Evolutionary conservation across 345 rosid genomes (phyloP), one percentile per base, ranked within the genome.

Genomic region (Lagerstroemia speciosa): DNA sequence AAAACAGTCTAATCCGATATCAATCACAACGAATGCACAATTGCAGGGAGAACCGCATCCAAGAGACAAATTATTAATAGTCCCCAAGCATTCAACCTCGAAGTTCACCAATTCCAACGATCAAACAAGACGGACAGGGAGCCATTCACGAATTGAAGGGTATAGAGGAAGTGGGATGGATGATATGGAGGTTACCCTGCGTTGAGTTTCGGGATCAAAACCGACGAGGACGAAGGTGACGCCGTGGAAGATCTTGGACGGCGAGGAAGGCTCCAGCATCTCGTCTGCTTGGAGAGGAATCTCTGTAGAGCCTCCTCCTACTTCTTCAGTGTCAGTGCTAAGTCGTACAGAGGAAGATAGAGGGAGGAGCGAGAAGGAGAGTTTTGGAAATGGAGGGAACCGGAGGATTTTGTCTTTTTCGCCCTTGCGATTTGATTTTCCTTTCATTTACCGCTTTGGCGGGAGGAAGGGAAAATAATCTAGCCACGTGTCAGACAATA

Each of bases 181-280:
- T 52, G 22, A 19, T 58, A 5, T 0, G 20, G 55, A 48, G 26
- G 8, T n/a, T 7, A 87, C 97, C 76, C 81, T 52, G 71, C 65
- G 74, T 46, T 62, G 81, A 43, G 43, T 64, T 75, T 72, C 29
- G 68, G 86, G 68, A 62, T 84, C 83, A 80, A 94, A 83, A 45
- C 98, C 96, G 48, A 72, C 71, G 67, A 91, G 92, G 46, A 78
- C 74, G 80, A 94, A 91, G 71, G 85, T 81, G 68, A 91, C 79
- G 72, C 92, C 90, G 33, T 71, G 46, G 75, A 91, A 89, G 69
- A 85, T 62, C 61, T 75, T 81, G 58, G 89, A 69, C 26, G 81
- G 73, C 55, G 73, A 66, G 36, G 71, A 37, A 27, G 72, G 60
- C 15, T 80, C 87, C 78, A 64, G n/a, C 84, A 78, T 83, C n/a